Percentiles rank a stretch among this genome's conserved stretches.
phyloP scores from a whole-genome alignment of 306 rosid genomes.

The Rosa rugosa region DNA sequence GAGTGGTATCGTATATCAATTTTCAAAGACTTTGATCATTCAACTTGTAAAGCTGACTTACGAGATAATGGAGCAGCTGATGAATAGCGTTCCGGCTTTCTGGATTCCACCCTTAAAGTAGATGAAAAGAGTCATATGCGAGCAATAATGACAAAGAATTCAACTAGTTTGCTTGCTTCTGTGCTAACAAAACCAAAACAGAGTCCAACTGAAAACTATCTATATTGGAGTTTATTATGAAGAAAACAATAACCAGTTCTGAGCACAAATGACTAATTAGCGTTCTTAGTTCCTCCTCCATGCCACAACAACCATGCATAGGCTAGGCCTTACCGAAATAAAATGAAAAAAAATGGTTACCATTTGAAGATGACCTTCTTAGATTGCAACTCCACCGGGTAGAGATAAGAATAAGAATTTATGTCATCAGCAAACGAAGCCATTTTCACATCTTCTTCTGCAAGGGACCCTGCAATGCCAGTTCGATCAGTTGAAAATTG shows the following conservation, averaged over 20 bases:
- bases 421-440: conserved; percentile 62
- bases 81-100: conserved; percentile 95
- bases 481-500: neutral
- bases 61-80: conserved; percentile 99
- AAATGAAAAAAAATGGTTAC: conserved; percentile 35
- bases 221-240: neutral
- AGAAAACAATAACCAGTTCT: neutral
- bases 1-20: neutral
- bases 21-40: neutral
- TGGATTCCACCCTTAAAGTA: conserved; percentile 89
- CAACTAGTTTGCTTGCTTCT: conserved; percentile 5
- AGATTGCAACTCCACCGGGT: conserved; percentile 77
- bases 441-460: conserved; percentile 65
- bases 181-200: neutral
- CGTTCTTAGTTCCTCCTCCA: neutral
- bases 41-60: conserved; percentile 42
- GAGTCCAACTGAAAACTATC: neutral
- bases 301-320: neutral
- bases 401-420: conserved; percentile 79
- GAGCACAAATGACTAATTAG: neutral
- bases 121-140: conserved; percentile 34
- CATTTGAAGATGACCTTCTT: conserved; percentile 70
- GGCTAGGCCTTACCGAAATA: neutral
- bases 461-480: conserved; percentile 57
- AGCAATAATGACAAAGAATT: conserved; percentile 6